Evolutionary conservation across 2,329 filamentous ascomycete species (phyloP), one percentile per base, ranked within the genome.

Genomic region (Juglanconis sp.): DNA sequence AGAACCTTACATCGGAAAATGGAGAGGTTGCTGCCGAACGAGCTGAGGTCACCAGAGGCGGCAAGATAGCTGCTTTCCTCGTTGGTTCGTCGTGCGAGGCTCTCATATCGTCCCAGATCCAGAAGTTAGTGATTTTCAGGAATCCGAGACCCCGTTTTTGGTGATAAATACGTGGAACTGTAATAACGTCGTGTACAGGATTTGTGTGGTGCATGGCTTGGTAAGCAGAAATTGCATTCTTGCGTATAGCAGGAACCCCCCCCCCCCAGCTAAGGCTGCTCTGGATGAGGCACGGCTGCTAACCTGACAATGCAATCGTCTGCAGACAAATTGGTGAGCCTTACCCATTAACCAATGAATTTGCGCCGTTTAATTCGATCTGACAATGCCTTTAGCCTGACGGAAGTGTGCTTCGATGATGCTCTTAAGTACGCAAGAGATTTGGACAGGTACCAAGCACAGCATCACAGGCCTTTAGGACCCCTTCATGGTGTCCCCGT

Each of bases 241-340:
- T 24, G 24, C 24, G 24, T 24, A 24, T 24, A 24, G 2, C 24
- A 2, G 24, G 24, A 24, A 24, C 24, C 24, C 24, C 24, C 24
- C 24, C 24, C 24, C 24, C 24, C 24, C 24, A 2, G 24, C 24
- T 24, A 2, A 24, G 24, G 24, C 24, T 24, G 24, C 24, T 24
- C 24, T 24, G 24, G 24, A 24, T 24, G 24, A 24, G 24, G 24
- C 24, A 24, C 24, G 24, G 24, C 24, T 24, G 24, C 24, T 24
- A 24, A 24, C 24, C 24, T 24, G 24, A 24, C 2, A 24, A 24
- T 24, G 24, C 24, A 24, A 24, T 24, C 2, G 2, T 24, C 24
- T 24, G 24, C n/a, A 63, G 61, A 63, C 61, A 11, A 63, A 60
- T 42, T 63, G 61, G 61, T 56, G 5, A 34, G 61, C 38, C 24